Conservation (phyloP, 352 stramenopile genomes). For the Globisporangium carolinianum region DNA sequence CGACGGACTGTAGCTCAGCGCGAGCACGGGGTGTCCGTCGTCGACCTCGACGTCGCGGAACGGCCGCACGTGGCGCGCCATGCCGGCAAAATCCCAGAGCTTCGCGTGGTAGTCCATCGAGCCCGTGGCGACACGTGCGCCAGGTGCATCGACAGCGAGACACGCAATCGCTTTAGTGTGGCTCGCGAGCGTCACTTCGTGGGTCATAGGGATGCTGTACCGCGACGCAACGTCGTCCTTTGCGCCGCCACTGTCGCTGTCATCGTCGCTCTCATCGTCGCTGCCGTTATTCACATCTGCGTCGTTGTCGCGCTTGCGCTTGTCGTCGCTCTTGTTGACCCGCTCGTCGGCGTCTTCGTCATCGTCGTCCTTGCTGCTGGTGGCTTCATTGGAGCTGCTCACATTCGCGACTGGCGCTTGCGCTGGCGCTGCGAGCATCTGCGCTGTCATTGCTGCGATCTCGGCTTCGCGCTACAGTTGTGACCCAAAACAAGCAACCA, state of each 20-base stretch:
- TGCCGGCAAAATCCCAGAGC: constrained; percentile 84
- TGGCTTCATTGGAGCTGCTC: too few relatives aligned
- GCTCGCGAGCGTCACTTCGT: constrained; percentile 54
- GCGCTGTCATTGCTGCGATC: constrained; percentile 62
- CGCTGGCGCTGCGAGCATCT: constrained; percentile 53
- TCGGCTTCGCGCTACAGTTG: constrained; percentile 42
- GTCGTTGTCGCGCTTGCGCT: constrained; percentile 10
- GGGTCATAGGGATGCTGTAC: constrained; percentile 66
- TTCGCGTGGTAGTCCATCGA: constrained; percentile 84
- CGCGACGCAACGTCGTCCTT: constrained; percentile 48
- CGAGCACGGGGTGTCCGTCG: constrained; percentile 70
- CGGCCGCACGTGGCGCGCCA: constrained; percentile 70
- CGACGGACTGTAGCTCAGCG: constrained; percentile 74
- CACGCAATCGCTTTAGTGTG: constrained; percentile 60
- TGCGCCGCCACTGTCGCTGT: constrained; percentile 28
- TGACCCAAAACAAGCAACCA: background rate
- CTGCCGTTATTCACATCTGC: constrained; percentile 4
- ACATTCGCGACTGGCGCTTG: constrained; percentile 4
- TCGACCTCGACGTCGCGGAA: constrained; percentile 80
- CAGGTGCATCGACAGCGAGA: constrained; percentile 61
- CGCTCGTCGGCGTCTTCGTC: constrained; percentile 26
- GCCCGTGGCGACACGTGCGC: constrained; percentile 62
- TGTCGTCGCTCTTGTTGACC: constrained; percentile 22
- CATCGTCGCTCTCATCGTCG: constrained; percentile 13
- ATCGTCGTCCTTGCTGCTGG: constrained; percentile 2